phyloP scores from a whole-genome alignment of 352 stramenopile species.

The Globisporangium camurandrum region DNA sequence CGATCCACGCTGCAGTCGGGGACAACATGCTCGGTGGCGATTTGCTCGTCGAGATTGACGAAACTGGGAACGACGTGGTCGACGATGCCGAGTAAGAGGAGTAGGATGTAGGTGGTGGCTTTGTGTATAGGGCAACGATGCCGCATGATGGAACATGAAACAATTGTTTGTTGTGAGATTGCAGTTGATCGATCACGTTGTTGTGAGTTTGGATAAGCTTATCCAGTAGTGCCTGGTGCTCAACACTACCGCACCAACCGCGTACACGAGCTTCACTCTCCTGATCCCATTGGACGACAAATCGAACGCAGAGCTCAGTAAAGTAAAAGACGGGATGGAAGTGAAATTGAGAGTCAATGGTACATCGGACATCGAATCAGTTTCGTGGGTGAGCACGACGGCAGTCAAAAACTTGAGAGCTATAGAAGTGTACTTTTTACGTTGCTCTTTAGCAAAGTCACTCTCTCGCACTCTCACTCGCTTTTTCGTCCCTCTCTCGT shows the following conservation, averaged over 20 bases:
- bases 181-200: neutral
- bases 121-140: too few relatives aligned
- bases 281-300: neutral
- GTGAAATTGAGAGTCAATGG: neutral
- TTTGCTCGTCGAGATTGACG: slow-evolving; percentile 94
- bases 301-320: neutral
- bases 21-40: slow-evolving; percentile 94
- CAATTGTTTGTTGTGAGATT: neutral
- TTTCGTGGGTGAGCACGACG: neutral
- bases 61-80: slow-evolving; percentile 63
- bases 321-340: neutral
- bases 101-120: neutral
- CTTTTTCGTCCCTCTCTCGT: neutral
- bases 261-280: neutral
- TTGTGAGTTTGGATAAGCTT: neutral
- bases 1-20: slow-evolving; percentile 87
- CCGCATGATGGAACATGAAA: too few relatives aligned
- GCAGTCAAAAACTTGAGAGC: neutral
- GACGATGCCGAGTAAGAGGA: slow-evolving; percentile 17
- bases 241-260: neutral
- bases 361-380: neutral
- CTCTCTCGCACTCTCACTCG: neutral
- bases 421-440: too few relatives aligned
- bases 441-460: too few relatives aligned
- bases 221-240: neutral